Conservation (phyloP, 495 filamentous ascomycete genomes). For the Lasiosphaeria miniovina region DNA sequence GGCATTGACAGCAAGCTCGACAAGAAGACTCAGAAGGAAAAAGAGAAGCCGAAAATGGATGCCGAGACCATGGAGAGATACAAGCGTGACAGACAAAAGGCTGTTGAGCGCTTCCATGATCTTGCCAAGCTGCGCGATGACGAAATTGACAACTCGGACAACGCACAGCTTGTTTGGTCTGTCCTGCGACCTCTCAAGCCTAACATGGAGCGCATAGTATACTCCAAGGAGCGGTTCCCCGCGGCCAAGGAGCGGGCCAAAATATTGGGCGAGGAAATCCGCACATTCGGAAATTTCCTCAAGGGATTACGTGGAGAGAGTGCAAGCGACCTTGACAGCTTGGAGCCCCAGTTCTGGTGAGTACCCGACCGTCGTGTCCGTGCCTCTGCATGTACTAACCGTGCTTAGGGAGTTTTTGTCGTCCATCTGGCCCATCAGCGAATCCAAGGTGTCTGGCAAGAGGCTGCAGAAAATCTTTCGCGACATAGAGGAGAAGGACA, state of each 20-base stretch:
- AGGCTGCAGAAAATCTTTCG: constrained; percentile 48
- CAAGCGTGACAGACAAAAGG: constrained; percentile 32
- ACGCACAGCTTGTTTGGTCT: constrained; percentile 40
- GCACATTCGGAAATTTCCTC: constrained; percentile 44
- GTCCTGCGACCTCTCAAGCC: constrained; percentile 43
- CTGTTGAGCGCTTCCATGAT: constrained; percentile 34
- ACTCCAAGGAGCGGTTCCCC: constrained; percentile 42
- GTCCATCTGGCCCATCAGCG: constrained; percentile 41
- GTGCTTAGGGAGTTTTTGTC: constrained; percentile 34
- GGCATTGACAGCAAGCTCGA: constrained; percentile 24
- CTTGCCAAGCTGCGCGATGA: constrained; percentile 31
- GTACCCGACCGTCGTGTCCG: constrained; percentile 8
- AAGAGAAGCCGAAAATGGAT: constrained; percentile 32
- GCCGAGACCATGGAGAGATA: constrained; percentile 33
- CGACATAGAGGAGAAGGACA: constrained; percentile 35
- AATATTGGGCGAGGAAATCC: constrained; percentile 44
- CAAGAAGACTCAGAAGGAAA: constrained; percentile 28
- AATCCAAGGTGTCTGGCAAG: constrained; percentile 35
- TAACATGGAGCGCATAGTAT: constrained; percentile 42
- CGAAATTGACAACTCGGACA: constrained; percentile 32
- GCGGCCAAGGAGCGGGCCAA: constrained; percentile 45
- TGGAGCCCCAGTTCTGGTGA: constrained; percentile 48
- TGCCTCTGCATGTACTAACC: constrained; percentile 16
- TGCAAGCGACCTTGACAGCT: constrained; percentile 33
- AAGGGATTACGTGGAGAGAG: constrained; percentile 36